phyloP scores from a whole-genome alignment of 495 filamentous ascomycete species.

The Apiosordaria backusii region DNA sequence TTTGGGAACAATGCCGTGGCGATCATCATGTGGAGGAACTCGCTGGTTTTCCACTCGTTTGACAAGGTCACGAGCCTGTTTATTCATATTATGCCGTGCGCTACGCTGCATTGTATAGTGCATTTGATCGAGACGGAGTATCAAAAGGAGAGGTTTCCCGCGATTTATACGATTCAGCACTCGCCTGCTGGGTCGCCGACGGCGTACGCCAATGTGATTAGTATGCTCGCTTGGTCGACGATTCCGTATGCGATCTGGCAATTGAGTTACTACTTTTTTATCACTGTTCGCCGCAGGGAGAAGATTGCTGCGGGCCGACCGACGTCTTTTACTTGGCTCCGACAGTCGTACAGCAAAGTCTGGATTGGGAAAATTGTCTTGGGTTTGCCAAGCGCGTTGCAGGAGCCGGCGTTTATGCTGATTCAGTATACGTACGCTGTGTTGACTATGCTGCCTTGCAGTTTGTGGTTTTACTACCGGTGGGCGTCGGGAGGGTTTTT shows the following conservation, averaged over 20 bases:
- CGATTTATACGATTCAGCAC: constrained; percentile 75
- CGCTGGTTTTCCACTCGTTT: constrained; percentile 93
- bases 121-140: constrained; percentile 67
- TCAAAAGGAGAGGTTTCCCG: constrained; percentile 74
- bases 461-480: constrained; percentile 90
- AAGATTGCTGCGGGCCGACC: constrained; percentile 95
- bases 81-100: constrained; percentile 98
- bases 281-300: constrained; percentile 84
- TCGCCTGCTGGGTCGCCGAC: constrained; percentile 64
- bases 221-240: constrained; percentile 92
- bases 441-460: constrained; percentile 88
- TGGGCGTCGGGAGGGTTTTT: constrained; percentile 77
- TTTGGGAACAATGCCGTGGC: constrained; percentile 96
- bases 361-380: constrained; percentile 86
- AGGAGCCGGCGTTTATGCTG: constrained; percentile 90
- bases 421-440: constrained; percentile 92
- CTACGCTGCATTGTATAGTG: constrained; percentile 84
- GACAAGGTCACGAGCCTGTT: constrained; percentile 96
- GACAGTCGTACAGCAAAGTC: constrained; percentile 78
- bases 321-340: constrained; percentile 96
- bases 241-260: constrained; percentile 93
- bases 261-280: constrained; percentile 83
- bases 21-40: constrained; percentile 99
- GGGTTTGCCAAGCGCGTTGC: constrained; percentile 65
- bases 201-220: constrained; percentile 70